A percentile compares a stretch with the other conserved stretches of the same genome.
phyloP scores from a whole-genome alignment of 192 early-diverging fungal species.

The Podila horticola region DNA sequence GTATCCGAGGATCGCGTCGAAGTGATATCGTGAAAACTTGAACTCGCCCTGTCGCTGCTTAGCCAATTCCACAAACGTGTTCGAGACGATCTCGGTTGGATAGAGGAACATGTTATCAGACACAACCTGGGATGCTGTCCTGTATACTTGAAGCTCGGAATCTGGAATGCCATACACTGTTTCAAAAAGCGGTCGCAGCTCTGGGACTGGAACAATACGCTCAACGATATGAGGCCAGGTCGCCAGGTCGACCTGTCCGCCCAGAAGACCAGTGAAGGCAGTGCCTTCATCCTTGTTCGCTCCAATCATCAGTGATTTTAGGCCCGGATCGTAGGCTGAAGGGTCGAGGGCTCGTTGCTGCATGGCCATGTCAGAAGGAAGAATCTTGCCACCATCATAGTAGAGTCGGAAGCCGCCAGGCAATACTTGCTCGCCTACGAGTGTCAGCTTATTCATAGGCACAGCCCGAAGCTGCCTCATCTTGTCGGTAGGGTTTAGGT shows the following conservation, averaged over 20 bases:
- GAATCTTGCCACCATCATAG: no score
- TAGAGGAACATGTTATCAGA: conserved; percentile 13
- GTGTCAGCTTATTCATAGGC: no score
- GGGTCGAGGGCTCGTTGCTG: neutral
- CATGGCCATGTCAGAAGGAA: no score
- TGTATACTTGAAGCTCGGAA: conserved; percentile 13
- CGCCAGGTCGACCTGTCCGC: neutral
- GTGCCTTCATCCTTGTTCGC: conserved; percentile 26
- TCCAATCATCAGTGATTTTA: conserved; percentile 36
- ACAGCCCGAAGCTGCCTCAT: no score
- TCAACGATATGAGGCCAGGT: conserved; percentile 2
- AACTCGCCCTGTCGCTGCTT: neutral
- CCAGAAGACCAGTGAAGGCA: conserved; percentile 5
- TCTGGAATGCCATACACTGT: conserved; percentile 19
- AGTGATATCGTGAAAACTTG: conserved; percentile 4
- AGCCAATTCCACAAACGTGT: neutral
- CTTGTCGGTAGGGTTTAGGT: no score
- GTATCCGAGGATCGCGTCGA: conserved; percentile 10
- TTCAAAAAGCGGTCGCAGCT: neutral
- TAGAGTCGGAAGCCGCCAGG: no score
- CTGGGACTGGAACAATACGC: conserved; percentile 1
- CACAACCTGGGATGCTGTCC: neutral
- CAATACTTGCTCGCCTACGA: no score
- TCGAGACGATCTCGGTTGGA: neutral
- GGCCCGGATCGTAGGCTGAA: conserved; percentile 14